Conservation (phyloP, 2,329 filamentous ascomycete species). For the Scedosporium minutisporum region DNA sequence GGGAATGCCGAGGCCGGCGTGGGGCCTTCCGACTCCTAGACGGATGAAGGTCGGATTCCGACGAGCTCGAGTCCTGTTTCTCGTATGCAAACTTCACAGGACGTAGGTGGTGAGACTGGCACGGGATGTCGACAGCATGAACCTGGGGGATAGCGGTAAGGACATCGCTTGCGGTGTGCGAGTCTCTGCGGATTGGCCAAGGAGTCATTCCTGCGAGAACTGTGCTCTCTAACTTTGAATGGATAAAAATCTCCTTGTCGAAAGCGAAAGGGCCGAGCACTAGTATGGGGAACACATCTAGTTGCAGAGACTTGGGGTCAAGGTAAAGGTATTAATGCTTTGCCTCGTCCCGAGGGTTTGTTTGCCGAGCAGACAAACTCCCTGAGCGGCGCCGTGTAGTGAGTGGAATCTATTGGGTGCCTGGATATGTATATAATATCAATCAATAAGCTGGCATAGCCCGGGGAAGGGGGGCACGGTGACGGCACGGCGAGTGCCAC, state of each 20-base stretch:
- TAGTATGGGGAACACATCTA: not conserved
- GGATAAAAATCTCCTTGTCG: not conserved
- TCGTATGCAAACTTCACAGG: slow-evolving; percentile 6
- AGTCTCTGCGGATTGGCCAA: slow-evolving; percentile 2
- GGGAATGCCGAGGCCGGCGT: slow-evolving; percentile 30
- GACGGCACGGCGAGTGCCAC: too few relatives aligned
- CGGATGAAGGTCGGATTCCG: slow-evolving; percentile 29
- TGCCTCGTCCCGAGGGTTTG: not conserved
- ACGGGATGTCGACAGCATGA: slow-evolving; percentile 11
- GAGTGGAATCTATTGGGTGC: not conserved
- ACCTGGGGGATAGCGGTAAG: not conserved
- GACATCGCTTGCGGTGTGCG: not conserved
- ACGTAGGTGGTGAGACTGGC: slow-evolving; percentile 12
- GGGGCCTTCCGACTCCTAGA: slow-evolving; percentile 3
- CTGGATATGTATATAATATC: not conserved
- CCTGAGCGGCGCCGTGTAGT: not conserved
- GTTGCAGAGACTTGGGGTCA: not conserved
- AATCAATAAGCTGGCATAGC: not conserved
- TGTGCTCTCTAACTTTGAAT: not conserved
- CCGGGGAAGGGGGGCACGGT: not conserved
- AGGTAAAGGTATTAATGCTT: not conserved
- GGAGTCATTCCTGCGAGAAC: not conserved
- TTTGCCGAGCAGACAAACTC: not conserved
- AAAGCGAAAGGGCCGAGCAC: not conserved
- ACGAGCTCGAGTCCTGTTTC: slow-evolving; percentile 31